phyloP scores from a whole-genome alignment of 164 flowering plant species.

The Annona squamosa region DNA sequence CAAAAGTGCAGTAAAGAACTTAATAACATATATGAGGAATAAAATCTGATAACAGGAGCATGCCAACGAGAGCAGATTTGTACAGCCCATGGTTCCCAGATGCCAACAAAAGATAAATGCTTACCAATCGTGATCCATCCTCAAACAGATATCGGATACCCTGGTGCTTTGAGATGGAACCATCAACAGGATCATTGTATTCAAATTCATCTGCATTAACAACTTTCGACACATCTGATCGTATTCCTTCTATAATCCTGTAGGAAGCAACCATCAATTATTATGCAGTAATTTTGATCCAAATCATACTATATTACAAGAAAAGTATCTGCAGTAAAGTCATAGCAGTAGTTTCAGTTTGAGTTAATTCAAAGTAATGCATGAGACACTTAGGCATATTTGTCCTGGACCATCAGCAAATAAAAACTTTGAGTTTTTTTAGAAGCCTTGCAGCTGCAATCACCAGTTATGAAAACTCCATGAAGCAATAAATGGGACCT shows the following conservation, averaged over 20 bases:
- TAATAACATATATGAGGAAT: not conserved
- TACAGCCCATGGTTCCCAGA: not conserved
- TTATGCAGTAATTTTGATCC: not conserved
- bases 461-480: too few relatives aligned
- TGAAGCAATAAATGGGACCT: too few relatives aligned
- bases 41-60: not conserved
- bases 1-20: not conserved
- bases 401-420: too few relatives aligned
- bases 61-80: not conserved
- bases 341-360: too few relatives aligned
- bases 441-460: too few relatives aligned
- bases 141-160: conserved; percentile 86
- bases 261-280: conserved; percentile 1
- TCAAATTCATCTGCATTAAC: conserved; percentile 86
- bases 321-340: too few relatives aligned
- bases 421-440: too few relatives aligned
- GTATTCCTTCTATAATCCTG: conserved; percentile 66
- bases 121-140: conserved; percentile 95
- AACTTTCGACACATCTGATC: conserved; percentile 69
- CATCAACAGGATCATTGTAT: conserved; percentile 97
- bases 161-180: conserved; percentile 95
- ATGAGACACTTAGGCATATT: too few relatives aligned
- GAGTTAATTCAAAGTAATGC: too few relatives aligned
- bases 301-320: too few relatives aligned
- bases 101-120: not conserved